A percentile compares a stretch with the other conserved stretches of the same genome.
Evolutionary conservation across 2,329 filamentous ascomycete species (phyloP).

Genomic region (Myriosclerotinia curreyana): DNA sequence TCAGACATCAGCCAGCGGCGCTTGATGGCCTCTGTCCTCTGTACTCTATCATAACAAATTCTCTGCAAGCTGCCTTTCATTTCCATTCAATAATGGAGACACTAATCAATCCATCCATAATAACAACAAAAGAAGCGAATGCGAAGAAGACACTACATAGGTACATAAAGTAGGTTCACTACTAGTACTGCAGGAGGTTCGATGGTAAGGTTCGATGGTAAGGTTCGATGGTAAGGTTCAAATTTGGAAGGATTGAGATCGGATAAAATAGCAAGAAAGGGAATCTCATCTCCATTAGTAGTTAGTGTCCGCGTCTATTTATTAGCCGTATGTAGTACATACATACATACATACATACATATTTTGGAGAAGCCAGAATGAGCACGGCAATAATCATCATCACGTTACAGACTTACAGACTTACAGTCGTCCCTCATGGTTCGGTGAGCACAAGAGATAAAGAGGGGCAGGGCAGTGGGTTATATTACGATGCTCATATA

Average conservation of each 20-base stretch:
- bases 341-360: no score
- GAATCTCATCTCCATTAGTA: not conserved
- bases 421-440: conserved; percentile 9
- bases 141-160: no score
- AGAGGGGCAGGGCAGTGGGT: conserved; percentile 29
- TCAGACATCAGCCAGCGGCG: conserved; percentile 6
- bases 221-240: conserved; percentile 1
- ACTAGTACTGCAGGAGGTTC: conserved; percentile 9
- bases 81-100: not conserved
- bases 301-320: not conserved
- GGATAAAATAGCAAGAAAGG: not conserved
- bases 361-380: no score
- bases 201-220: conserved; percentile 4
- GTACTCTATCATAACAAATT: not conserved
- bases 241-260: not conserved
- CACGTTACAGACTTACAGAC: no score
- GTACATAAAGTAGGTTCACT: no score
- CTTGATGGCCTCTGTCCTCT: not conserved
- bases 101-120: not conserved
- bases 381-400: no score
- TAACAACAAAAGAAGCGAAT: not conserved
- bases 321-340: conserved; percentile 7
- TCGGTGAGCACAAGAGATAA: no score
- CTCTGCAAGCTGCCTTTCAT: not conserved
- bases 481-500: conserved; percentile 36